These are phyloP conservation scores for Globisporangium heterothallicum DNA, from an alignment of 352 stramenopile species.

Conservation along the genomic window DNA sequence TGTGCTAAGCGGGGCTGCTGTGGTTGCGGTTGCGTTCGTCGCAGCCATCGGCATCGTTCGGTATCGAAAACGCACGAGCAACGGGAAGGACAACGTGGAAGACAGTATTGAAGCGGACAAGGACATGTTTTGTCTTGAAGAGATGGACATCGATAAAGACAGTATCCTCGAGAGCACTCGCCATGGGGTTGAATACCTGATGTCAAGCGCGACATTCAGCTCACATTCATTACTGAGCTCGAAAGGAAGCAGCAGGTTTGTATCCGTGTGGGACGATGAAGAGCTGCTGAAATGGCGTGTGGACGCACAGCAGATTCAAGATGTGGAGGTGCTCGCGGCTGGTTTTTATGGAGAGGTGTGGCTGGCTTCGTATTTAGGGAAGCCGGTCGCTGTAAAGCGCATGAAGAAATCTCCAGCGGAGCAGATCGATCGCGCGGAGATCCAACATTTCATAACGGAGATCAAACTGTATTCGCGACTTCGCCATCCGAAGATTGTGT, in stretches of 20 bases:
- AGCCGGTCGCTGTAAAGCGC: slow-evolving; percentile 58
- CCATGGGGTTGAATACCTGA: slow-evolving; percentile 2
- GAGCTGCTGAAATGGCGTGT: slow-evolving; percentile 34
- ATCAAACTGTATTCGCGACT: slow-evolving; percentile 73
- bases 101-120: slow-evolving; percentile 1
- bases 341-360: slow-evolving; percentile 65
- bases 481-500: slow-evolving; percentile 57
- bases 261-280: slow-evolving; percentile 60
- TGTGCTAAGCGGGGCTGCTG: slow-evolving; percentile 1
- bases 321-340: slow-evolving; percentile 26
- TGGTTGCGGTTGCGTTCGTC: background rate
- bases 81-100: too few relatives aligned
- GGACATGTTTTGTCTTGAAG: slow-evolving; percentile 15
- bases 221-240: background rate
- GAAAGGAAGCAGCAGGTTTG: slow-evolving; percentile 2
- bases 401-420: slow-evolving; percentile 43
- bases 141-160: slow-evolving; percentile 12
- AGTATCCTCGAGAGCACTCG: slow-evolving; percentile 13
- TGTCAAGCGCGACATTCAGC: slow-evolving; percentile 7
- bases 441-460: slow-evolving; percentile 59
- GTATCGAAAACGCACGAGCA: too few relatives aligned
- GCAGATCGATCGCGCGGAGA: slow-evolving; percentile 37
- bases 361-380: slow-evolving; percentile 56
- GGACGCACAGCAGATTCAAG: slow-evolving; percentile 25
- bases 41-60: background rate